Evolutionary conservation across 163 green algal species (phyloP).

Genomic region (Coccomyxa subellipsoidea): DNA sequence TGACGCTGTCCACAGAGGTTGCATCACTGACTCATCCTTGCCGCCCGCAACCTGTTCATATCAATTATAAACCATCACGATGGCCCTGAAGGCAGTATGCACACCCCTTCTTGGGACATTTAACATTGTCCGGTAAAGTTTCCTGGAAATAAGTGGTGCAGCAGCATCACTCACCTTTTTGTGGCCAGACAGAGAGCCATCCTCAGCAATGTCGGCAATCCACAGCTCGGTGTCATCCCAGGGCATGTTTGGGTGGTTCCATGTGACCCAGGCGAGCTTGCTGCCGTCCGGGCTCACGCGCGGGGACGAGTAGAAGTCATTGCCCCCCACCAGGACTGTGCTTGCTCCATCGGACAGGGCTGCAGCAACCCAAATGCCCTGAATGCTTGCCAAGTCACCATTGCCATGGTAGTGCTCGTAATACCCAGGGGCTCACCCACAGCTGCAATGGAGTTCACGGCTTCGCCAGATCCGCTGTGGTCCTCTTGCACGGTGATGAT

Average conservation of each 20-base stretch:
- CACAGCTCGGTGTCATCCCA: slow-evolving; percentile 65
- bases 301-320: slow-evolving; percentile 67
- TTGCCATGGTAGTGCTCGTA: too few relatives aligned
- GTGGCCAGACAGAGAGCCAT: slow-evolving; percentile 21
- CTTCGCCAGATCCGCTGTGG: slow-evolving; percentile 47
- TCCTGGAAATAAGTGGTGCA: neutral
- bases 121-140: too few relatives aligned
- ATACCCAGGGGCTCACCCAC: too few relatives aligned
- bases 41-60: slow-evolving; percentile 38
- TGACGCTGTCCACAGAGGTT: slow-evolving; percentile 53
- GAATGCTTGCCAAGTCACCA: neutral
- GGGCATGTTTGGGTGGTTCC: slow-evolving; percentile 81
- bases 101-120: too few relatives aligned
- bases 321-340: slow-evolving; percentile 43
- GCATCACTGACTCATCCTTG: slow-evolving; percentile 41
- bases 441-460: slow-evolving; percentile 56
- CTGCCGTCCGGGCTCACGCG: slow-evolving; percentile 48
- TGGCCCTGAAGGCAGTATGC: too few relatives aligned
- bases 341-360: slow-evolving; percentile 41
- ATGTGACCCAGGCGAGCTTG: slow-evolving; percentile 46
- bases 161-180: neutral
- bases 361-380: slow-evolving; percentile 15
- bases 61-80: too few relatives aligned
- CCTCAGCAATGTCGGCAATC: slow-evolving; percentile 42
- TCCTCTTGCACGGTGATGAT: slow-evolving; percentile 61